Percentiles rank a stretch among this genome's conserved stretches.
Evolutionary conservation across 352 stramenopile species (phyloP).

Genomic region (Phytophthora vignae): DNA sequence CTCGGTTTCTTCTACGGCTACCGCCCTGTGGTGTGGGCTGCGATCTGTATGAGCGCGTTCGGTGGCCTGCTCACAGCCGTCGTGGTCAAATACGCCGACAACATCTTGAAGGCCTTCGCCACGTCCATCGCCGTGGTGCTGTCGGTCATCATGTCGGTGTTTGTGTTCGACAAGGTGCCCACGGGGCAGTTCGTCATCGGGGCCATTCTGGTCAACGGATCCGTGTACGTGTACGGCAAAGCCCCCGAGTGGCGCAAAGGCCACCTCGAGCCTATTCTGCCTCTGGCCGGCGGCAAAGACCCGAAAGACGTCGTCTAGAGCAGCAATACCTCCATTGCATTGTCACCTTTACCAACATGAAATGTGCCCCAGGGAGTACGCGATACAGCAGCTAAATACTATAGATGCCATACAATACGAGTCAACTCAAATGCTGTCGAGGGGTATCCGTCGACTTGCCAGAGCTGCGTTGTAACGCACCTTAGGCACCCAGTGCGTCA

Average conservation of each 20-base stretch:
- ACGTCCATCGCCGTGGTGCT: slow-evolving; percentile 87
- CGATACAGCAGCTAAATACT: slow-evolving; percentile 9
- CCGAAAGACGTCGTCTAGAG: slow-evolving; percentile 32
- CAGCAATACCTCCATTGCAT: slow-evolving; percentile 10
- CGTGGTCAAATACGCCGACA: slow-evolving; percentile 90
- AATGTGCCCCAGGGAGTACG: background rate
- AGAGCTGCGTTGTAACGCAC: background rate
- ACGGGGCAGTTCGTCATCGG: slow-evolving; percentile 78
- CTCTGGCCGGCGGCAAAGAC: slow-evolving; percentile 19
- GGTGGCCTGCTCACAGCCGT: slow-evolving; percentile 83
- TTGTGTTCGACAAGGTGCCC: slow-evolving; percentile 86
- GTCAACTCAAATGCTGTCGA: slow-evolving; percentile 2
- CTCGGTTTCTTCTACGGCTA: slow-evolving; percentile 88
- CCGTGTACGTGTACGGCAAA: slow-evolving; percentile 82
- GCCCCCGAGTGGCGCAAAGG: slow-evolving; percentile 50
- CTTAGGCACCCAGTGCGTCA: background rate
- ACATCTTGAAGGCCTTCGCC: slow-evolving; percentile 89
- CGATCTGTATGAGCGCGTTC: slow-evolving; percentile 73
- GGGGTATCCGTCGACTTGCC: background rate
- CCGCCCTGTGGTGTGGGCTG: slow-evolving; percentile 76
- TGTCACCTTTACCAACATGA: slow-evolving; percentile 2
- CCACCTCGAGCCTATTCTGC: slow-evolving; percentile 29
- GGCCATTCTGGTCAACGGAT: slow-evolving; percentile 80
- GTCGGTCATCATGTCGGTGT: slow-evolving; percentile 85
- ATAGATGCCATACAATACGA: slow-evolving; percentile 31